Evolutionary conservation across 2,329 filamentous ascomycete species (phyloP).

Genomic region (Penicillium freii): DNA sequence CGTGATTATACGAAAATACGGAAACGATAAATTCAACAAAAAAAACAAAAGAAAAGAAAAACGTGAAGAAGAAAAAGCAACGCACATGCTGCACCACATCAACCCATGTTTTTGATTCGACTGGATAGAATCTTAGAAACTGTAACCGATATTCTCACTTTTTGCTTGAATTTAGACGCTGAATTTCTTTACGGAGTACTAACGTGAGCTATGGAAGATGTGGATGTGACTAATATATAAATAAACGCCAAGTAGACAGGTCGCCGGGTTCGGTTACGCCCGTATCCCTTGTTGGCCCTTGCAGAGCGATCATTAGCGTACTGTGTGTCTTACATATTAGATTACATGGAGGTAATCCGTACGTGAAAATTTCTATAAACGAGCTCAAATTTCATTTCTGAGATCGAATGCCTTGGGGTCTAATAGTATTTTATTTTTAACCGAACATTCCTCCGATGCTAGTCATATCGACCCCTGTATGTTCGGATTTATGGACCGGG

Average conservation of each 20-base stretch:
- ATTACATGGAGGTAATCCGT: neutral
- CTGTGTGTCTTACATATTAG: too few species aligned
- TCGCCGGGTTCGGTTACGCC: conserved; percentile 2
- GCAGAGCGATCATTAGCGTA: neutral
- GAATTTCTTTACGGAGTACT: neutral
- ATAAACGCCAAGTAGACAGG: conserved; percentile 6
- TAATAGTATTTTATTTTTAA: neutral
- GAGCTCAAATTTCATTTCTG: neutral
- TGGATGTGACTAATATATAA: neutral
- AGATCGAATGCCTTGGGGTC: neutral
- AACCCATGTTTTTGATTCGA: neutral
- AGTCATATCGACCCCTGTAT: neutral
- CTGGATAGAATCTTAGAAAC: neutral
- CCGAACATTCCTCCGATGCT: neutral
- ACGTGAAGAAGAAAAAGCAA: neutral
- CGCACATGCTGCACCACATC: neutral
- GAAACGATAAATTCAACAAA: neutral
- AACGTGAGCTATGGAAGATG: neutral
- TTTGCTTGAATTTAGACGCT: neutral
- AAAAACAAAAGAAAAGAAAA: neutral
- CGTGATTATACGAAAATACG: neutral
- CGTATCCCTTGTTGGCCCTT: conserved; percentile 9
- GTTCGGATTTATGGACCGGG: neutral
- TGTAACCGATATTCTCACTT: neutral
- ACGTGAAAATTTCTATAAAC: neutral